These are phyloP conservation scores for Diplodia corticola DNA, from an alignment of 2,329 filamentous ascomycete species.

Conservation along the genomic window DNA sequence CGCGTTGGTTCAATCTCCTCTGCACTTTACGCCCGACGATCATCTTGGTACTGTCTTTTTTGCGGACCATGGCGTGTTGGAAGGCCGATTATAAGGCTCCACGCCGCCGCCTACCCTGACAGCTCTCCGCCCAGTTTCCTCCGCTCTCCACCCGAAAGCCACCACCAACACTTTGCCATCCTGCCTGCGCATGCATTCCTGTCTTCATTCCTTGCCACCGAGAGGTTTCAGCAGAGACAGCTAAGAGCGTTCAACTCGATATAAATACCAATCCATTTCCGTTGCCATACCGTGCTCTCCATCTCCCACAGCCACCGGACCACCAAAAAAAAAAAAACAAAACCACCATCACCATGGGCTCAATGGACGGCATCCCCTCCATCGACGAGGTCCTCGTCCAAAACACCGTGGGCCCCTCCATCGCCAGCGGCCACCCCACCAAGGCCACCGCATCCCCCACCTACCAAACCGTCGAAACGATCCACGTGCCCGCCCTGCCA, in stretches of 20 bases:
- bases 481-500: background rate
- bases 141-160: background rate
- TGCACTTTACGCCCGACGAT: constrained; percentile 8
- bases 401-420: background rate
- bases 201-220: background rate
- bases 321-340: no score
- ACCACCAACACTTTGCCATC: background rate
- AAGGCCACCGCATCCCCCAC: background rate
- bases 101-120: background rate
- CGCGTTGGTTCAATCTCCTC: background rate
- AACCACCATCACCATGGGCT: background rate
- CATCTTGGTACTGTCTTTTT: background rate
- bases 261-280: background rate
- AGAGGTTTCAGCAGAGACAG: background rate
- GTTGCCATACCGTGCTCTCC: background rate
- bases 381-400: constrained; percentile 13
- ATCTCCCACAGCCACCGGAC: background rate
- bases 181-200: background rate
- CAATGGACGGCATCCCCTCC: constrained; percentile 17
- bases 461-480: constrained; percentile 8
- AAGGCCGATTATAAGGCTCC: background rate
- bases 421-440: background rate
- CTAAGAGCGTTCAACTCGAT: background rate
- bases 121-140: background rate
- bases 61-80: background rate